Evolutionary conservation across 345 rosid species (phyloP).

Genomic region (Murraya paniculata): DNA sequence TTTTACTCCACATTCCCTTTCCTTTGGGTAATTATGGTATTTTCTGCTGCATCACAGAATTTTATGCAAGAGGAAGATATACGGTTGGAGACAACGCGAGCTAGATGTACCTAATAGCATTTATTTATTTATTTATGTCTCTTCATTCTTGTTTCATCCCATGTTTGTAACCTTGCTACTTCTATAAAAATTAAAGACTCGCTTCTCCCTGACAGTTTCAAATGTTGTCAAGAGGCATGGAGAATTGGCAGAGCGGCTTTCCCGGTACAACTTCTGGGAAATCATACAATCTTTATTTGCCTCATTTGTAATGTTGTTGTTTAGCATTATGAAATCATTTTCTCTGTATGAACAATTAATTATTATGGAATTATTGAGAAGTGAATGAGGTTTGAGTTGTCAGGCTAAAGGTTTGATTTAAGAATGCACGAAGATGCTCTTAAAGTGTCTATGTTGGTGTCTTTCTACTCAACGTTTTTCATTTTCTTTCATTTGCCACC

Average conservation of each 20-base stretch:
- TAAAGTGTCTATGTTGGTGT: neutral
- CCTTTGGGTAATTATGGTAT: neutral
- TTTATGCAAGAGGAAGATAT: conserved; percentile 60
- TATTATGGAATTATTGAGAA: neutral
- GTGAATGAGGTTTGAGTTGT: neutral
- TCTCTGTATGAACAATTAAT: neutral
- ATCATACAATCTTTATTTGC: neutral
- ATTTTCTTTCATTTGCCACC: neutral
- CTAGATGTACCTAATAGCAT: conserved; percentile 50
- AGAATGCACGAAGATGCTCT: neutral
- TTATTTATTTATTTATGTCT: conserved; percentile 12
- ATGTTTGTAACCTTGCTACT: conserved; percentile 7
- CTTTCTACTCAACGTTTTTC: neutral
- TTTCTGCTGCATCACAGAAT: conserved; percentile 34
- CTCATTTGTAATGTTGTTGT: neutral
- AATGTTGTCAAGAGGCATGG: conserved; percentile 80
- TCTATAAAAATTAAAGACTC: conserved; percentile 11
- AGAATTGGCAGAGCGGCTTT: conserved; percentile 72
- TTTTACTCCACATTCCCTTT: neutral
- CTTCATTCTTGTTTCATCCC: neutral
- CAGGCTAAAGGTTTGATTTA: neutral
- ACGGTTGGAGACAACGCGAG: conserved; percentile 68
- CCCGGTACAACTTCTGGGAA: conserved; percentile 45
- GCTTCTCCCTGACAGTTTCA: conserved; percentile 51
- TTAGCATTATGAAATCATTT: neutral